phyloP scores from a whole-genome alignment of 1,139 yeast genomes.

The Yamadazyma aaseri region DNA sequence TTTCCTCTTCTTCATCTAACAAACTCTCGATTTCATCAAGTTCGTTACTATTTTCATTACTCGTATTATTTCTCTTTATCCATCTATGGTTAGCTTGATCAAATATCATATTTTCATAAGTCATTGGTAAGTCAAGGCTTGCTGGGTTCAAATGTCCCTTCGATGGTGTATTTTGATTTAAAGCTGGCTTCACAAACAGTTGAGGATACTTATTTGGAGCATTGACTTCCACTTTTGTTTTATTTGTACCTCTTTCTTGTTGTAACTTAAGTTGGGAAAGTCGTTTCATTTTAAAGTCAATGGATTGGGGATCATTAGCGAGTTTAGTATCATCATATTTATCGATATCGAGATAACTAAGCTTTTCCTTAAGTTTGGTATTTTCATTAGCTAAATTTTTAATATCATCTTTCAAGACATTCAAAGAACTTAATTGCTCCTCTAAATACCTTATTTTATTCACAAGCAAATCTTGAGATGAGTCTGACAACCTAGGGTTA shows the following conservation, averaged over 20 bases:
- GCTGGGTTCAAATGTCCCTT: conserved; percentile 7
- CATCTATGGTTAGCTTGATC: conserved; percentile 39
- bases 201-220: conserved; percentile 11
- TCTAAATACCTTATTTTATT: conserved; percentile 13
- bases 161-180: conserved; percentile 6
- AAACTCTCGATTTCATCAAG: conserved; percentile 48
- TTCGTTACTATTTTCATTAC: conserved; percentile 31
- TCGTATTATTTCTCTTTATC: conserved; percentile 30
- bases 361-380: conserved; percentile 9
- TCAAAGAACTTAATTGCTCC: conserved; percentile 10
- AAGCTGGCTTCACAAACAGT: conserved; percentile 10
- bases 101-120: conserved; percentile 40
- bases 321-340: conserved; percentile 5
- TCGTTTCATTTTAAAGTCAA: conserved; percentile 35
- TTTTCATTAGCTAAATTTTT: conserved; percentile 15
- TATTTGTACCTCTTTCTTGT: neutral
- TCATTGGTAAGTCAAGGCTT: conserved; percentile 25
- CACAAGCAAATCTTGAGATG: conserved; percentile 6
- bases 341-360: conserved; percentile 1
- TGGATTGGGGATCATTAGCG: conserved; percentile 20
- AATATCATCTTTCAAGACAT: conserved; percentile 12
- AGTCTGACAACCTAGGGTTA: neutral
- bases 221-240: neutral
- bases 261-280: conserved; percentile 36
- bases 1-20: conserved; percentile 17